A percentile compares a stretch with the other conserved stretches of the same genome.
Conservation (phyloP, 2,329 filamentous ascomycete species). For the Fusarium lyarnte region DNA sequence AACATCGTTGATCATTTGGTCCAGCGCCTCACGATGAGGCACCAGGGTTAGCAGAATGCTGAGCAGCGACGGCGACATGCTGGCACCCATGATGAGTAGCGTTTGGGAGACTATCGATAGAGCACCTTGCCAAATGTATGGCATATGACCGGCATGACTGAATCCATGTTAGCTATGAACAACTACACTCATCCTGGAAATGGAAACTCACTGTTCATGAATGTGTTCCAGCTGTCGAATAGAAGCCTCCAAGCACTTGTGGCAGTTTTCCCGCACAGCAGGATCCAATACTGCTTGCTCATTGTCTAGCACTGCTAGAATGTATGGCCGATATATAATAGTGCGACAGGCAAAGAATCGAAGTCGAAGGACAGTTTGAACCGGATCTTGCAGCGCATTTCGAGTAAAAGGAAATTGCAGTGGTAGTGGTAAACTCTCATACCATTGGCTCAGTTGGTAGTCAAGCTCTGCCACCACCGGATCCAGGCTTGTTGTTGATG, state of each 20-base stretch:
- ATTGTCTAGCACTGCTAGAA: slow-evolving; percentile 81
- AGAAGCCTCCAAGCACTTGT: slow-evolving; percentile 83
- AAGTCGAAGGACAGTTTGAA: slow-evolving; percentile 81
- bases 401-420: slow-evolving; percentile 81
- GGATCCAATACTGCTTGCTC: slow-evolving; percentile 77
- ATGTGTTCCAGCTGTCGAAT: slow-evolving; percentile 84
- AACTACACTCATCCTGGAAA: neutral
- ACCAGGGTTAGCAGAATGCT: slow-evolving; percentile 69
- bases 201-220: slow-evolving; percentile 71
- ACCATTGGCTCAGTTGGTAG: slow-evolving; percentile 86
- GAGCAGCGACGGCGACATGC: slow-evolving; percentile 78
- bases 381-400: slow-evolving; percentile 73
- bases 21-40: slow-evolving; percentile 68
- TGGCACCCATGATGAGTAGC: slow-evolving; percentile 84
- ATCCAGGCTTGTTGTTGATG: slow-evolving; percentile 77
- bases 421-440: slow-evolving; percentile 77
- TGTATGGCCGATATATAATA: slow-evolving; percentile 87
- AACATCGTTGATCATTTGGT: slow-evolving; percentile 81
- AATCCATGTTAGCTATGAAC: slow-evolving; percentile 11
- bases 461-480: slow-evolving; percentile 83
- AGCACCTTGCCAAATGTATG: slow-evolving; percentile 86
- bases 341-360: slow-evolving; percentile 87
- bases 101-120: slow-evolving; percentile 86
- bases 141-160: slow-evolving; percentile 83
- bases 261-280: slow-evolving; percentile 78